Conservation (phyloP, 2,329 filamentous ascomycete species). For the Dactylellina cionopaga region DNA sequence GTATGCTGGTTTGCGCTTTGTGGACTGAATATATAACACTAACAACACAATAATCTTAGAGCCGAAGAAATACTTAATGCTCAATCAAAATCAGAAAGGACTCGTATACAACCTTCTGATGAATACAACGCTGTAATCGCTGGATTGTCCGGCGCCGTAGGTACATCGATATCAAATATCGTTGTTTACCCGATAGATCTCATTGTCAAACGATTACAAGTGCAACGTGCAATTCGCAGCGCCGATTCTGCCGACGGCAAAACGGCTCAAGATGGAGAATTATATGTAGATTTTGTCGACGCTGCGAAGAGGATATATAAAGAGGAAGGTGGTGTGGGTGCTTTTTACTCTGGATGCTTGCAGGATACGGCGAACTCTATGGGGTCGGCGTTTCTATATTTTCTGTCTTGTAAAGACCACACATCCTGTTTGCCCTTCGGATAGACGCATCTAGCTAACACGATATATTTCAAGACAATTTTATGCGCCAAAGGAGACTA, state of each 20-base stretch:
- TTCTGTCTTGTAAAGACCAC: conserved; percentile 54
- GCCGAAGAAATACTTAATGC: conserved; percentile 32
- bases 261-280: conserved; percentile 58
- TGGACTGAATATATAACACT: neutral
- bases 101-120: conserved; percentile 16
- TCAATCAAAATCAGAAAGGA: neutral
- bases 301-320: conserved; percentile 76
- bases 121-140: conserved; percentile 48
- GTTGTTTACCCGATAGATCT: conserved; percentile 83
- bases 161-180: conserved; percentile 81
- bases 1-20: neutral
- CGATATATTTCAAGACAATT: conserved; percentile 67
- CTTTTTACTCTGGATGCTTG: conserved; percentile 75
- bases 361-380: conserved; percentile 74
- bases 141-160: conserved; percentile 80
- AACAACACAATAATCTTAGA: conserved; percentile 4
- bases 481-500: conserved; percentile 61
- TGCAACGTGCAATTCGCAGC: conserved; percentile 68
- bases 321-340: conserved; percentile 71
- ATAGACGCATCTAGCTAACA: neutral
- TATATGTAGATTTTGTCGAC: conserved; percentile 75
- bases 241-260: conserved; percentile 55
- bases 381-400: conserved; percentile 58
- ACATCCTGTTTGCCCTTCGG: neutral
- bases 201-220: conserved; percentile 82